These are phyloP conservation scores for Penicillium paxilli DNA, from an alignment of 495 filamentous ascomycete species.

Conservation along the genomic window DNA sequence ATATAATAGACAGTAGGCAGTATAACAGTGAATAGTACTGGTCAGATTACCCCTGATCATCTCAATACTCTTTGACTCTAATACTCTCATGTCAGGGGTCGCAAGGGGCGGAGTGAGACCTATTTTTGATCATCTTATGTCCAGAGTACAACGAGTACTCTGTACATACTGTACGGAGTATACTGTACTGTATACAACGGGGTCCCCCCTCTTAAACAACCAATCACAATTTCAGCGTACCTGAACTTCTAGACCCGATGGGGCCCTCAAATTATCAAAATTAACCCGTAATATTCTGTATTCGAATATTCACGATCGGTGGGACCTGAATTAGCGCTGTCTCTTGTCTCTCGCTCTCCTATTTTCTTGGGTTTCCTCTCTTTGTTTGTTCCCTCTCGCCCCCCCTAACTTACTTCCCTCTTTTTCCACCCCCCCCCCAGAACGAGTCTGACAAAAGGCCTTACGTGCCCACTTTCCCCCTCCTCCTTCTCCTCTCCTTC, in stretches of 20 bases:
- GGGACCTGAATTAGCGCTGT: constrained; percentile 9
- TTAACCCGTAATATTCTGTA: neutral
- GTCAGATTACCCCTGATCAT: no score
- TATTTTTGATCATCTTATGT: constrained; percentile 1
- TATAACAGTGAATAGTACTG: no score
- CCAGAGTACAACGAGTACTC: no score
- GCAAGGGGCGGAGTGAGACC: constrained; percentile 1
- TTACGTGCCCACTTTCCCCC: constrained; percentile 48
- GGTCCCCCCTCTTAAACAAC: neutral
- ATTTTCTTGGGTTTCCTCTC: constrained; percentile 25
- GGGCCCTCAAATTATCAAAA: neutral
- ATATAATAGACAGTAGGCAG: no score
- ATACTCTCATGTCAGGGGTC: neutral
- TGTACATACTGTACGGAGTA: constrained; percentile 4
- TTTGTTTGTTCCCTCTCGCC: no score
- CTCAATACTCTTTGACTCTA: no score
- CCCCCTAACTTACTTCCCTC: constrained; percentile 41
- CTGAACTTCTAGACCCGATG: constrained; percentile 20
- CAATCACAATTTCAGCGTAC: constrained; percentile 16
- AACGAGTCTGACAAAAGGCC: constrained; percentile 49
- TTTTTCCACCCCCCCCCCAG: constrained; percentile 32
- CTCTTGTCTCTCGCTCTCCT: constrained; percentile 1
- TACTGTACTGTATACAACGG: neutral
- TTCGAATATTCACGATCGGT: constrained; percentile 23
- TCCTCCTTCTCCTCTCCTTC: constrained; percentile 24